phyloP scores from a whole-genome alignment of 768 basidiomycete species.

The Rhodotorula kratochvilovae region DNA sequence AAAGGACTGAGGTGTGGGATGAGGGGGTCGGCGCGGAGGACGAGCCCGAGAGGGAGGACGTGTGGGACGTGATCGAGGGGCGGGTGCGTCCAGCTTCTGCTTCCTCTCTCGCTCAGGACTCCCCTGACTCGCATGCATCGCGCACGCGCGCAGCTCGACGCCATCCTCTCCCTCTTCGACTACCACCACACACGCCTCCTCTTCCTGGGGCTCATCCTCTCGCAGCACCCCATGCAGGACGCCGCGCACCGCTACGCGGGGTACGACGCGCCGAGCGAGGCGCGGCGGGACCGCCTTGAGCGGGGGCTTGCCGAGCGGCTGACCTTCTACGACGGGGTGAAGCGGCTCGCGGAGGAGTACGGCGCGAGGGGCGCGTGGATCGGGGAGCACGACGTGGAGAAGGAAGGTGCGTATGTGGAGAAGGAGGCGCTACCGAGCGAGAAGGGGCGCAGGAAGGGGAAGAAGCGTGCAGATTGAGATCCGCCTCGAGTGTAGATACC shows the following conservation, averaged over 20 bases:
- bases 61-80: slow-evolving; percentile 35
- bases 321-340: neutral
- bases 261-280: neutral
- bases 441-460: neutral
- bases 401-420: neutral
- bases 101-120: neutral
- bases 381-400: neutral
- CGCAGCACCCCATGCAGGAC: slow-evolving; percentile 13
- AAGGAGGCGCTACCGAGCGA: neutral
- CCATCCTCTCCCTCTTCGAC: slow-evolving; percentile 29
- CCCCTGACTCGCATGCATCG: no score
- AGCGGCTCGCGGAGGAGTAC: neutral
- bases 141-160: slow-evolving; percentile 13
- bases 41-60: slow-evolving; percentile 23
- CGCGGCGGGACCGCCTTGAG: neutral
- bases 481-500: no score
- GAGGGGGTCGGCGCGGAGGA: neutral
- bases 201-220: slow-evolving; percentile 29
- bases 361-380: neutral
- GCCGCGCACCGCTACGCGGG: slow-evolving; percentile 4
- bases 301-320: neutral
- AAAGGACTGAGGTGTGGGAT: slow-evolving; percentile 2
- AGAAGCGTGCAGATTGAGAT: neutral
- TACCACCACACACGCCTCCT: slow-evolving; percentile 22
- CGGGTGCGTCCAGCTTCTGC: slow-evolving; percentile 28